These are phyloP conservation scores for Wallacemonas sp. DNA, from an alignment of 208 protist genomes.

Conservation along the genomic window DNA sequence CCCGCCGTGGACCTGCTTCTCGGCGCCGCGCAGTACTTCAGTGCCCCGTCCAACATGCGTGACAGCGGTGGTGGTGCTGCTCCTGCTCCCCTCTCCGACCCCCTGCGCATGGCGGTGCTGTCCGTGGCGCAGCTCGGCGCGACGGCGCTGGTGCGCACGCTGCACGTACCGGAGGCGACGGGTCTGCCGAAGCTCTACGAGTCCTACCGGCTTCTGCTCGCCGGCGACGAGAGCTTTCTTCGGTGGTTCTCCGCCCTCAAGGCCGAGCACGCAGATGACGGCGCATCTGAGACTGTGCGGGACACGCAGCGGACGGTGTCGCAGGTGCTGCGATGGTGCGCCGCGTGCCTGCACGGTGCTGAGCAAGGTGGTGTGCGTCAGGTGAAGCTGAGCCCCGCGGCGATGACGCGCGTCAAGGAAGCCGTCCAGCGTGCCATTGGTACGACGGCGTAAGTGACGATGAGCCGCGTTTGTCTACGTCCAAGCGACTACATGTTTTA, in stretches of 20 bases:
- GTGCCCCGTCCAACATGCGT: background rate
- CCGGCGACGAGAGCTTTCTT: slow-evolving; percentile 25
- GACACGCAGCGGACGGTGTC: background rate
- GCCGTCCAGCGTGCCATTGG: background rate
- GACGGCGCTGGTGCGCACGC: slow-evolving; percentile 12
- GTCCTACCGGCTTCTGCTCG: slow-evolving; percentile 29
- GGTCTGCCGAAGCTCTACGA: slow-evolving; percentile 32
- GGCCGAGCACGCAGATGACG: too few species aligned
- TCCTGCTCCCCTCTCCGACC: background rate
- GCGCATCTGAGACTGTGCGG: too few species aligned
- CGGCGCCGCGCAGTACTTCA: slow-evolving; percentile 23
- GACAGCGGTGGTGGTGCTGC: background rate
- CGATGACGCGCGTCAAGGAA: background rate
- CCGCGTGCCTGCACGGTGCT: slow-evolving; percentile 5
- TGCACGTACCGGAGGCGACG: slow-evolving; percentile 28
- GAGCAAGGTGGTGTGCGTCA: background rate
- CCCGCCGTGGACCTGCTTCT: slow-evolving; percentile 29
- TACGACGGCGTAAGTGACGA: background rate
- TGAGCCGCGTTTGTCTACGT: too few species aligned
- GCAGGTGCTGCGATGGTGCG: slow-evolving; percentile 11
- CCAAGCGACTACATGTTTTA: too few species aligned
- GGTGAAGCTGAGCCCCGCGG: background rate
- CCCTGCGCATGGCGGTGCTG: background rate
- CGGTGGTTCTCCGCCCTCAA: slow-evolving; percentile 9
- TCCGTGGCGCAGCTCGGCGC: slow-evolving; percentile 23